Evolutionary conservation across 2,329 filamentous ascomycete genomes (phyloP).

Genomic region (Stromatinia cepivora): DNA sequence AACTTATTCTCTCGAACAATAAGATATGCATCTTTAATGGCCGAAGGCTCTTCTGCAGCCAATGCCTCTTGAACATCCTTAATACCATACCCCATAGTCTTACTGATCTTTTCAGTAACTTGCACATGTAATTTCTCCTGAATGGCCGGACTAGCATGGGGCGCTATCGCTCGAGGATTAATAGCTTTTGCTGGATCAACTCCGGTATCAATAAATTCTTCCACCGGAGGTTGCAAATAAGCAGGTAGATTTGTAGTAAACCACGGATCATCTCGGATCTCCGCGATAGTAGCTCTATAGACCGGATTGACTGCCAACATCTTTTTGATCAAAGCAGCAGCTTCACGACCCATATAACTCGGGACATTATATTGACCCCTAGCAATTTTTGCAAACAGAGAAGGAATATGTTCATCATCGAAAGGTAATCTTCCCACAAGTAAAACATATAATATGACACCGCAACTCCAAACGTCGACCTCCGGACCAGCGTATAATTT

Average conservation of each 20-base stretch:
- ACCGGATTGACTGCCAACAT: constrained; percentile 97
- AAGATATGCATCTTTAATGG: constrained; percentile 98
- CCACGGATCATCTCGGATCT: constrained; percentile 93
- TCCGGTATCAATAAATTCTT: constrained; percentile 93
- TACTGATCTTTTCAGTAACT: constrained; percentile 92
- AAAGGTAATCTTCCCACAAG: constrained; percentile 85
- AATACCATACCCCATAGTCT: constrained; percentile 96
- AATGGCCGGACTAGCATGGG: constrained; percentile 72
- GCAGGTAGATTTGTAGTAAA: constrained; percentile 83
- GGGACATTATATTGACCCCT: constrained; percentile 92
- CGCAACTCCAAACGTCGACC: constrained; percentile 97
- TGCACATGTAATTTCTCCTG: constrained; percentile 89
- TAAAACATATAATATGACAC: constrained; percentile 84
- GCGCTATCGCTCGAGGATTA: constrained; percentile 76
- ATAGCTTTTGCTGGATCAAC: constrained; percentile 92
- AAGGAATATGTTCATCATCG: constrained; percentile 97
- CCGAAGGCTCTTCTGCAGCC: constrained; percentile 87
- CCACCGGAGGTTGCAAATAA: constrained; percentile 82
- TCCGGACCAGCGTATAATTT: constrained; percentile 97
- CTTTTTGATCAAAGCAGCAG: constrained; percentile 77
- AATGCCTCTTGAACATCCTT: constrained; percentile 94
- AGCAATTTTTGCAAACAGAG: constrained; percentile 95
- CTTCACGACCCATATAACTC: constrained; percentile 83
- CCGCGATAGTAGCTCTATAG: constrained; percentile 87
- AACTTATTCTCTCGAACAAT: constrained; percentile 97